Evolutionary conservation across 2,329 filamentous ascomycete species (phyloP).

Genomic region (Penicillium sp.): DNA sequence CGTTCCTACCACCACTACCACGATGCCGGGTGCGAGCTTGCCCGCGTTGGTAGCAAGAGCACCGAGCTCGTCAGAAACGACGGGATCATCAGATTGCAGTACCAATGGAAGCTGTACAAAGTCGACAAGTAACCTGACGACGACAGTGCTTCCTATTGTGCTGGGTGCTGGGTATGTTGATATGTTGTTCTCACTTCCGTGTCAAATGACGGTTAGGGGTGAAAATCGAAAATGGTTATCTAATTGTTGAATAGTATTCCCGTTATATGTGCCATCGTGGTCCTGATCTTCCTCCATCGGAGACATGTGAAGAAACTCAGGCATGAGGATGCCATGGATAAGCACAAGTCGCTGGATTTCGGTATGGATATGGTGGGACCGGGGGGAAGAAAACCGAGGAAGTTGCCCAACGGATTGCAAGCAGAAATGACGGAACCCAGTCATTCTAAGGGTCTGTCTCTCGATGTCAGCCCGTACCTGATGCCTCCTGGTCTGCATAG

Average conservation of each 20-base stretch:
- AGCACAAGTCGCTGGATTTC: conserved; percentile 90
- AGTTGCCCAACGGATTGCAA: conserved; percentile 41
- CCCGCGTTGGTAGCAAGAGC: conserved; percentile 37
- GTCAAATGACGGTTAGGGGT: background rate
- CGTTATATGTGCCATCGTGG: conserved; percentile 65
- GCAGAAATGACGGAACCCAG: conserved; percentile 45
- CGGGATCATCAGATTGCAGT: conserved; percentile 11
- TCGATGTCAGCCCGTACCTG: conserved; percentile 82
- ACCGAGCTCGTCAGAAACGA: conserved; percentile 24
- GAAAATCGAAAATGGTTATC: background rate
- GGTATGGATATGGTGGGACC: conserved; percentile 66
- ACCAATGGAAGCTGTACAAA: conserved; percentile 55
- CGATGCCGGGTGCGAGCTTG: conserved; percentile 14
- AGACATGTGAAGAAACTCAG: conserved; percentile 72
- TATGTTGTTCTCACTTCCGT: background rate
- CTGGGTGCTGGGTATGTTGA: conserved; percentile 70
- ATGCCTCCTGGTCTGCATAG: conserved; percentile 78
- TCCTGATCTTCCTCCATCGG: conserved; percentile 77
- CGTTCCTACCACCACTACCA: conserved; percentile 19
- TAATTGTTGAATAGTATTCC: conserved; percentile 68
- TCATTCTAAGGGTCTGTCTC: conserved; percentile 57
- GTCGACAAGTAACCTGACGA: conserved; percentile 55
- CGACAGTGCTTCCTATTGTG: conserved; percentile 68
- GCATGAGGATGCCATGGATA: conserved; percentile 80
- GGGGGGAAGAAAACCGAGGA: conserved; percentile 42